These are phyloP conservation scores for Hypoxylon rubiginosum DNA, from an alignment of 2,329 filamentous ascomycete species.

Conservation along the genomic window DNA sequence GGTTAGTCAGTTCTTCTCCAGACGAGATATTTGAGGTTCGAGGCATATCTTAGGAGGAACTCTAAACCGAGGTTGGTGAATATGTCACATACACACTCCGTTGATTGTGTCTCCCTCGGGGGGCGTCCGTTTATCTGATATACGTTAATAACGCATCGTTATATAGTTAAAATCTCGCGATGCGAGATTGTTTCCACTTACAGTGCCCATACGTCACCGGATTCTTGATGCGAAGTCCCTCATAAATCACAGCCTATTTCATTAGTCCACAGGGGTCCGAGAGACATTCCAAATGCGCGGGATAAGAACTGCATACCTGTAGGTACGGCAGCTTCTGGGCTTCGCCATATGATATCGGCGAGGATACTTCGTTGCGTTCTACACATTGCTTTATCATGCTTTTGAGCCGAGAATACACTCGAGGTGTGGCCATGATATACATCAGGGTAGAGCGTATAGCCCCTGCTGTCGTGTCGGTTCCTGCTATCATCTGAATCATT, in stretches of 20 bases:
- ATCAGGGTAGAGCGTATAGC: constrained; percentile 62
- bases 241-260: constrained; percentile 18
- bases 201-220: constrained; percentile 32
- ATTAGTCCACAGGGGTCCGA: not conserved
- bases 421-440: constrained; percentile 61
- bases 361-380: constrained; percentile 45
- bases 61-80: not conserved
- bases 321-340: constrained; percentile 53
- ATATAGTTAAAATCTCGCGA: not conserved
- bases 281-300: not conserved
- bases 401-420: constrained; percentile 58
- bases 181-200: constrained; percentile 4
- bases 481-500: constrained; percentile 44
- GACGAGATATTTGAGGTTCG: not conserved
- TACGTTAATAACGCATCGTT: not conserved
- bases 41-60: not conserved
- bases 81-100: constrained; percentile 37
- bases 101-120: constrained; percentile 49
- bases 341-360: constrained; percentile 44
- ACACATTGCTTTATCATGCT: constrained; percentile 57
- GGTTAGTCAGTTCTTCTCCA: not conserved
- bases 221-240: constrained; percentile 41
- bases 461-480: constrained; percentile 65
- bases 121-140: constrained; percentile 36
- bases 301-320: constrained; percentile 5